These are phyloP conservation scores for Thalassiosira pacifica DNA, from an alignment of 352 stramenopile species.

Conservation along the genomic window DNA sequence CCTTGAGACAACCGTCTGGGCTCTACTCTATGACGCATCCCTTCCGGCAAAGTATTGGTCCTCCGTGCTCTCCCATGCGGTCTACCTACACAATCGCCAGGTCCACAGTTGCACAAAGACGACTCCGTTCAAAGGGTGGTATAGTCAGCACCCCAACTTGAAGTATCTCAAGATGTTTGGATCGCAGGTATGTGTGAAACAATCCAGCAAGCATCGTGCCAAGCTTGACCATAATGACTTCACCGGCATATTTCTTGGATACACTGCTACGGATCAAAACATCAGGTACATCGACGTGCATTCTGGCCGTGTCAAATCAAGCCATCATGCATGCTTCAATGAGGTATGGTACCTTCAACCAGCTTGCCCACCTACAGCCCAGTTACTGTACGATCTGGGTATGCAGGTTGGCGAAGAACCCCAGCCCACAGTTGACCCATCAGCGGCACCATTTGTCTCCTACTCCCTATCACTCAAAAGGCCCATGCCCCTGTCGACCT, in stretches of 20 bases:
- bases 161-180: slow-evolving; percentile 37
- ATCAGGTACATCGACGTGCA: slow-evolving; percentile 23
- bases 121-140: slow-evolving; percentile 52
- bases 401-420: background rate
- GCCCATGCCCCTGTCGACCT: background rate
- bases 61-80: slow-evolving; percentile 20
- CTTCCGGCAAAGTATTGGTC: slow-evolving; percentile 42
- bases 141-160: slow-evolving; percentile 34
- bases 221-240: slow-evolving; percentile 28
- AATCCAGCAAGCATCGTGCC: background rate
- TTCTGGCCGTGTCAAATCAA: background rate
- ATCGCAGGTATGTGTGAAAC: slow-evolving; percentile 20
- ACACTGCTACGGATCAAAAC: slow-evolving; percentile 19
- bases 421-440: background rate
- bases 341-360: slow-evolving; percentile 35
- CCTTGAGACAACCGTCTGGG: slow-evolving; percentile 15
- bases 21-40: slow-evolving; percentile 30
- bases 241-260: slow-evolving; percentile 26
- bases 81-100: slow-evolving; percentile 36
- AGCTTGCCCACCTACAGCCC: slow-evolving; percentile 6
- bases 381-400: slow-evolving; percentile 21
- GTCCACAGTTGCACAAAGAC: slow-evolving; percentile 4
- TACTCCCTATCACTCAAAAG: background rate
- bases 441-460: background rate
- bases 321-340: slow-evolving; percentile 8